These are phyloP conservation scores for slime mould (Dictyostelium discoideum) DNA, from an alignment of 78 protist genomes.

Conservation along the genomic window dicty_2.7 NC_007090.3:862501-863000, in stretches of 20 bases:
- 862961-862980: neutral
- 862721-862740: conserved; percentile 13
- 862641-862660: neutral
- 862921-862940: neutral
- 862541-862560: neutral
- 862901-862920: conserved; percentile 8
- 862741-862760: conserved; percentile 15
- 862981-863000: neutral
- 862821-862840: neutral
- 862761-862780: neutral
- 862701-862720: neutral
- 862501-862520: conserved; percentile 1
- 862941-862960: neutral
- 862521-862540: conserved; percentile 7
- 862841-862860: neutral
- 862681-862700: neutral
- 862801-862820: conserved; percentile 12
- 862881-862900: neutral
- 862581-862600: neutral
- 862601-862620: neutral
- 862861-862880: neutral
- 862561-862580: neutral
- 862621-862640: neutral
- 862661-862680: neutral
- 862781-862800: neutral